Evolutionary conservation across 176 grass and related monocot genomes (phyloP), one percentile per base, ranked within the genome.

Genomic region (Cenchrus americanus): DNA sequence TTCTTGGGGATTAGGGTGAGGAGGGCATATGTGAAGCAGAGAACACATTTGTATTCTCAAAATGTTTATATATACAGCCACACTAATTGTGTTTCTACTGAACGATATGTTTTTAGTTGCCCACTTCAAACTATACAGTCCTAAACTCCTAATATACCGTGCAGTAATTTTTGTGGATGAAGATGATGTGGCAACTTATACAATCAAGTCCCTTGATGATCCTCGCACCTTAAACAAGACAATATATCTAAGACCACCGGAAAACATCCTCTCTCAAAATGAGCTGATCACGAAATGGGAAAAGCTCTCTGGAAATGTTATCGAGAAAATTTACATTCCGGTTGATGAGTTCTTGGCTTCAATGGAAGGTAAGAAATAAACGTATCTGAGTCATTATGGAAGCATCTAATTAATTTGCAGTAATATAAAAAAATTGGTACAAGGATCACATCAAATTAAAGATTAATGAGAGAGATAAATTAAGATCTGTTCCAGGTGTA

Each of bases 141-240:
- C 43, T 44, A 37, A 37, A 37, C 4, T 37, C 34, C 34, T 37
- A 37, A 37, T 5, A 67, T 14, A 67, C 11, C 4, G 13, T 84
- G 23, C 27, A 88, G 81, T 0, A 8, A 81, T 92, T 73, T 92
- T 88, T 32, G 2, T 87, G 2, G 83, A 91, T 1, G 89, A 97
- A 78, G 66, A 91, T 14, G 89, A 92, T 22, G 26, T 88, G 1
- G 87, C 66, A 19, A 82, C 72, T 41, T 94, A 92, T 78, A 77
- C 89, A 65, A 94, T 97, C 24, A 79, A 81, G 37, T 70, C 80
- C 1, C 19, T 92, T 18, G 81, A 89, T 40, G 89, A 94, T 66
- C 92, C 87, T 32, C 72, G 80, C 5, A 66, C 85, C 14, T 15
- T 94, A 71, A 94, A 97, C 80, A 94, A 94, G 76, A 88, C 88